Evolutionary conservation across 2,329 filamentous ascomycete species (phyloP).

Genomic region (Harringtonia lauricola): DNA sequence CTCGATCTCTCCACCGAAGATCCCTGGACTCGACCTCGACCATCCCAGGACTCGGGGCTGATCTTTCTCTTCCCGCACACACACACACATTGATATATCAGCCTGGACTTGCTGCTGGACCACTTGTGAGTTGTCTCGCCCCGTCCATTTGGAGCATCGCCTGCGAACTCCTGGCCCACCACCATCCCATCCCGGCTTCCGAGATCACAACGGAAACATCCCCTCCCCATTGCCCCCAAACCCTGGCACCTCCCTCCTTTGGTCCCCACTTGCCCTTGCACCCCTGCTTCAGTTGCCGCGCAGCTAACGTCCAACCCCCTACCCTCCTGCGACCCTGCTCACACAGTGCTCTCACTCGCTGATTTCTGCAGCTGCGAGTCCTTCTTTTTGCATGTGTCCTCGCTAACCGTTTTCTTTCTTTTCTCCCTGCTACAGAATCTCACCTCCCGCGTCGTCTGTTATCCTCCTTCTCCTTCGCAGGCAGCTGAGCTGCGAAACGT

Average conservation of each 20-base stretch:
- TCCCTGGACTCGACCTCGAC: too few species aligned
- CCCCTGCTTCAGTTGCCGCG: background rate
- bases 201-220: too few species aligned
- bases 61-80: background rate
- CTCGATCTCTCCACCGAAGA: too few species aligned
- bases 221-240: background rate
- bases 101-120: background rate
- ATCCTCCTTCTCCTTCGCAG: conserved; percentile 4
- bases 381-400: background rate
- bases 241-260: background rate
- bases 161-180: too few species aligned
- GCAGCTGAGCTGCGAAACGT: conserved; percentile 12
- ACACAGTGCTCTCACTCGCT: too few species aligned
- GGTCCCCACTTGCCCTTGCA: background rate
- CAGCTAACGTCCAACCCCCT: too few species aligned
- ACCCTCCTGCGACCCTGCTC: too few species aligned
- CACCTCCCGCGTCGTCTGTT: background rate
- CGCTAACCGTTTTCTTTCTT: background rate
- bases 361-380: too few species aligned
- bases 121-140: background rate
- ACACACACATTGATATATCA: background rate
- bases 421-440: conserved; percentile 3
- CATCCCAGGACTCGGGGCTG: too few species aligned
- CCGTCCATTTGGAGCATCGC: too few species aligned
- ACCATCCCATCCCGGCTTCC: too few species aligned